These are phyloP conservation scores for Hyphopichia pseudoburtonii DNA, from an alignment of 1,139 yeast genomes.

Conservation along the genomic window DNA sequence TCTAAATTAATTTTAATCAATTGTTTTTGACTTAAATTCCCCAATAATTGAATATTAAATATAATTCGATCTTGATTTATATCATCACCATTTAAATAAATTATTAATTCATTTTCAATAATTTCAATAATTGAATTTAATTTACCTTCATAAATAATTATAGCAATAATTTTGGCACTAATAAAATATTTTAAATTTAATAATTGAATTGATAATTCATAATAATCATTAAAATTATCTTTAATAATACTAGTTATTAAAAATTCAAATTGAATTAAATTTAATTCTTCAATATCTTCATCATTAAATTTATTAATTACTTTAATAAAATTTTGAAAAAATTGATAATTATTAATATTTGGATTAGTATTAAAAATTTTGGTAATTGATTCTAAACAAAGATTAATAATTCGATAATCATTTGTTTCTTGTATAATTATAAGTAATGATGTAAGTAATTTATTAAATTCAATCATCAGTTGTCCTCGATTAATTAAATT, in stretches of 20 bases:
- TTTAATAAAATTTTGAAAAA: conserved; percentile 8
- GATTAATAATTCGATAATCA: conserved; percentile 4
- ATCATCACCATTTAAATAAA: conserved; percentile 20
- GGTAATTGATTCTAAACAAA: conserved; percentile 6
- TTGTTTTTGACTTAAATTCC: conserved; percentile 36
- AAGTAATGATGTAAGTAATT: neutral
- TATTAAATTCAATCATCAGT: conserved; percentile 4
- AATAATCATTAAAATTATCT: conserved; percentile 11
- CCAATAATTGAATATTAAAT: conserved; percentile 43
- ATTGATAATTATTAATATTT: neutral
- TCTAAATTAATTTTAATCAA: conserved; percentile 24
- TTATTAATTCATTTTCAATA: conserved; percentile 29
- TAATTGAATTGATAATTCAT: conserved; percentile 11
- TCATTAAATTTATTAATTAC: conserved; percentile 4
- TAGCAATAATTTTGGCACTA: conserved; percentile 42
- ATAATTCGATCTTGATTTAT: conserved; percentile 17
- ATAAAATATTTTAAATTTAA: conserved; percentile 20
- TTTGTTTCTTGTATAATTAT: conserved; percentile 2
- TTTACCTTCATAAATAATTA: conserved; percentile 33
- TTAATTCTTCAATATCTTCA: conserved; percentile 10
- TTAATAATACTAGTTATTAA: conserved; percentile 11
- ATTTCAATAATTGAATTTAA: conserved; percentile 27
- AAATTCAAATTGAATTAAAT: conserved; percentile 7
- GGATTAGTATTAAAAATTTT: neutral
- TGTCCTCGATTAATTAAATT: conserved; percentile 9